A percentile compares a stretch with the other conserved stretches of the same genome.
Evolutionary conservation across 352 stramenopile genomes (phyloP).

Genomic region (Blastocystis sp.): DNA sequence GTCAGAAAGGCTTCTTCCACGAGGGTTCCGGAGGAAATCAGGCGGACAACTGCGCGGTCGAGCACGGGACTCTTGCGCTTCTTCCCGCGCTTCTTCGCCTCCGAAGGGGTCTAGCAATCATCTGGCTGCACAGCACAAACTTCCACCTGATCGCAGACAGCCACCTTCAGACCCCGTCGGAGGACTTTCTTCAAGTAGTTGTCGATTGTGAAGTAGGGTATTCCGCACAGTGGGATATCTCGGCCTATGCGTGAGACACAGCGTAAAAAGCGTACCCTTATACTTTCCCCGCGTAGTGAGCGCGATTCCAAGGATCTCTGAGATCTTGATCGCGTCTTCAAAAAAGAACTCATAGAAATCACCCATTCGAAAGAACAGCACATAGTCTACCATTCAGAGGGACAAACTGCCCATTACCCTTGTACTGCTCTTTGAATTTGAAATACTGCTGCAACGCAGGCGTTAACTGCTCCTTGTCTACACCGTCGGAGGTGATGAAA

Average conservation of each 20-base stretch:
- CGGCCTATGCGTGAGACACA: constrained; percentile 18
- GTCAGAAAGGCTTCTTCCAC: constrained; percentile 59
- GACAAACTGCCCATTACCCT: background rate
- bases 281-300: constrained; percentile 68
- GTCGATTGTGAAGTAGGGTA: constrained; percentile 70
- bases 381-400: constrained; percentile 62
- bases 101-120: constrained; percentile 27
- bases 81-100: constrained; percentile 22
- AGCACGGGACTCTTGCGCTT: constrained; percentile 53
- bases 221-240: constrained; percentile 70
- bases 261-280: constrained; percentile 21
- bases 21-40: constrained; percentile 61
- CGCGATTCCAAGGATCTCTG: constrained; percentile 69
- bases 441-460: constrained; percentile 56
- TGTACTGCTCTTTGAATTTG: constrained; percentile 58
- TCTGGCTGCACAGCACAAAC: background rate
- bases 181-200: constrained; percentile 70
- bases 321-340: constrained; percentile 70
- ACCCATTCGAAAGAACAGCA: constrained; percentile 71
- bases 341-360: constrained; percentile 72
- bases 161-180: constrained; percentile 66
- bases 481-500: constrained; percentile 42
- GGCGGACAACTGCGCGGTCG: constrained; percentile 37
- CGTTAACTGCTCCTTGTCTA: constrained; percentile 52
- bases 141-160: constrained; percentile 70